A percentile compares a stretch with the other conserved stretches of the same genome.
Conservation (phyloP, 805 yeast species). For the Candida palmyrensis region DNA sequence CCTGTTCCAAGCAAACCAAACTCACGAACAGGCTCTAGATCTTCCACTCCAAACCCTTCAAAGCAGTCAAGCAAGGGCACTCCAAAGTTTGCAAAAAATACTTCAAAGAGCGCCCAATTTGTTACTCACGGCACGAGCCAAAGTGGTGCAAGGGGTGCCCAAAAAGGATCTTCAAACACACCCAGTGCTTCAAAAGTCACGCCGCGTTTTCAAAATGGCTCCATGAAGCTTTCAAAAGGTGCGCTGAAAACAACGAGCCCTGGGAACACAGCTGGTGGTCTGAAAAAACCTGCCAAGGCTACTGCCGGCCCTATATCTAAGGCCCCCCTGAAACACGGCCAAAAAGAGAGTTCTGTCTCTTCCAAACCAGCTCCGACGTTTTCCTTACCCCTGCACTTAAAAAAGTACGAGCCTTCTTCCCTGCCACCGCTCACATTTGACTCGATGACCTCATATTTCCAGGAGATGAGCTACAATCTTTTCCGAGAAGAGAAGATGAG, state of each 20-base stretch:
- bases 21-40: neutral
- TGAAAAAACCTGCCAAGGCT: neutral
- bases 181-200: neutral
- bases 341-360: neutral
- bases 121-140: no score
- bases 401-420: constrained; percentile 26
- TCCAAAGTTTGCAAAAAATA: constrained; percentile 2
- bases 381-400: constrained; percentile 22
- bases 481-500: constrained; percentile 54
- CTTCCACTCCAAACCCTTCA: neutral
- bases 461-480: constrained; percentile 56
- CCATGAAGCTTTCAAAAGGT: neutral
- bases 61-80: constrained; percentile 4
- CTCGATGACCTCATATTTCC: constrained; percentile 46
- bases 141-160: no score
- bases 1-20: constrained; percentile 2
- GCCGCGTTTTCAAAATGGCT: neutral
- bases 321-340: neutral
- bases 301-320: constrained; percentile 3
- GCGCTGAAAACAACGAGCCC: neutral
- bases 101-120: neutral
- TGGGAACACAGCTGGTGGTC: neutral
- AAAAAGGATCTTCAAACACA: neutral
- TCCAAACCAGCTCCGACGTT: neutral
- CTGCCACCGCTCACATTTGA: constrained; percentile 45